Evolutionary conservation across 106 monocot genomes (phyloP), one percentile per base, ranked within the genome.

Genomic region (Apostasia shenzhenica): DNA sequence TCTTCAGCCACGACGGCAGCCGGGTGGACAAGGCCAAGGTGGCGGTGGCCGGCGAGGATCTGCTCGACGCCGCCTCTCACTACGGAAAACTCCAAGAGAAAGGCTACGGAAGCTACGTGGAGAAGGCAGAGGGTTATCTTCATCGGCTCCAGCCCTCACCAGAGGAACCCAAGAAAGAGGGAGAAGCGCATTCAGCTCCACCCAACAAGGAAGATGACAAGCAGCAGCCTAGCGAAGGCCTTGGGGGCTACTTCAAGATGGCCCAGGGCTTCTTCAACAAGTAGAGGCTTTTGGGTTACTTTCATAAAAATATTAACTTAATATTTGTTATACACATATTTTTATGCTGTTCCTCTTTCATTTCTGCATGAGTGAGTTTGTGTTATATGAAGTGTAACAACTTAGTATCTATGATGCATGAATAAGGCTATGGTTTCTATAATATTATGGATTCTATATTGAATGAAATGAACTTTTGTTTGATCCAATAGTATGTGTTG

Each of bases 71-170:
- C 47, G 75, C 56, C 48, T 59, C 75, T 0, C 11, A 78, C 5
- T 79, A 78, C 42, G 78, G 75, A 9, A 70, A 83, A 45, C 70
- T 75, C 11, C 54, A 70, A 1, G 78, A 78, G 71, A 78, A 62
- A 57, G 62, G 83, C 3, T 74, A 55, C 11, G 83, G 83, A n/a
- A 43, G 55, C 56, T 83, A 83, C n/a, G 71, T 79, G 1, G 75
- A 79, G 10, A 83, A 83, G 52, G 78, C 83, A 14, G 62, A 72
- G 40, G n/a, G 42, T 45, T 72, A 62, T 4, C 53, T 71, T 50
- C 71, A 60, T 14, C 42, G 55, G 44, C 5, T 63, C 14, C 62
- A 63, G 26, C 26, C 26, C 5, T 63, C 62, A 45, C 45, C 62
- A 45, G 62, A 63, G 62, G 13, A 11, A 39, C 44, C 62, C 4